Conservation (phyloP, 345 rosid genomes). For the Populus tremula region DNA sequence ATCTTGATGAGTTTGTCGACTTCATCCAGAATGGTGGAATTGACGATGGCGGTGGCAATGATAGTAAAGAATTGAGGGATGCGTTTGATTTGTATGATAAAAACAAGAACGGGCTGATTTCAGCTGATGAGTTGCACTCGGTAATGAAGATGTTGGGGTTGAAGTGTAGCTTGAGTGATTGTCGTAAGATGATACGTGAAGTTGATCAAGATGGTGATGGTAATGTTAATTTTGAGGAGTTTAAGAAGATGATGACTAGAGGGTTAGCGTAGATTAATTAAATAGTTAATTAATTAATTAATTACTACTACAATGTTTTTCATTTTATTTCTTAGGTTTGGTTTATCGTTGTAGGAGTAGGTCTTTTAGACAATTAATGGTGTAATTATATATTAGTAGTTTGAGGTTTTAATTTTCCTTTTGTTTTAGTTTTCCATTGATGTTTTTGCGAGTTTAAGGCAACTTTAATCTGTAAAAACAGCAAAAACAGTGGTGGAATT, state of each 20-base stretch:
- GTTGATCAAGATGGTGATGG: constrained; percentile 95
- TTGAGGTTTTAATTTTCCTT: not conserved
- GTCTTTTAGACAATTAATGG: not conserved
- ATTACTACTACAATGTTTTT: not conserved
- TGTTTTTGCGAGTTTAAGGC: not conserved
- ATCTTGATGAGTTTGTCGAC: constrained; percentile 70
- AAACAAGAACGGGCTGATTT: constrained; percentile 77
- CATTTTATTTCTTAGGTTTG: not conserved
- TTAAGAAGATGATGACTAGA: constrained; percentile 78
- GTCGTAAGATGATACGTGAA: constrained; percentile 75
- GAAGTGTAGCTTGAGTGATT: constrained; percentile 62
- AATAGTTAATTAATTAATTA: too few relatives aligned
- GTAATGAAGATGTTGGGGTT: constrained; percentile 80
- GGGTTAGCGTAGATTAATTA: constrained; percentile 6
- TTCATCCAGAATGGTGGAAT: constrained; percentile 32
- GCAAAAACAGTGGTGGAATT: not conserved
- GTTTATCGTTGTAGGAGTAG: not conserved
- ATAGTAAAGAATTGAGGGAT: constrained; percentile 56
- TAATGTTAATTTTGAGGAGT: constrained; percentile 87
- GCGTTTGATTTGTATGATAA: constrained; percentile 85
- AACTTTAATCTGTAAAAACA: not conserved
- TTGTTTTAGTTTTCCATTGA: not conserved
- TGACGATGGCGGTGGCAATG: constrained; percentile 13
- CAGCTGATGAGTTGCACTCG: constrained; percentile 64
- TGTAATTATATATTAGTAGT: not conserved